Base-by-base conservation (phyloP, 257 asterid genomes). In the Nyctanthes arbortristis region DNA sequence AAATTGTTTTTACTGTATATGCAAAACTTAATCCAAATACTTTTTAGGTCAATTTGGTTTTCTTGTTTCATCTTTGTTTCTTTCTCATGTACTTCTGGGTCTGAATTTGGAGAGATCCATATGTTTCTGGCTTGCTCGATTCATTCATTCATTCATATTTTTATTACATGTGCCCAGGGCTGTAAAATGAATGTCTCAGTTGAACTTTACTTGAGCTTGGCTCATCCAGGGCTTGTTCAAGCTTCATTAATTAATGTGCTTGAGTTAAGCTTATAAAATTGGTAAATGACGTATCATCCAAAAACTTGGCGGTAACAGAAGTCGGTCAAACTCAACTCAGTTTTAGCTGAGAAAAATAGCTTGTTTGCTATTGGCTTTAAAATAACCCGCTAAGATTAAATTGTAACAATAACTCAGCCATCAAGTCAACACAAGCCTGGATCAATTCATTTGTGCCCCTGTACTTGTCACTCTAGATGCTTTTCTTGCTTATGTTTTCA, bases 311-410 rank as follows among this genome's bases (percentile, higher is more conserved):
- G n/a, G n/a, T 45, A n/a, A 45, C 10, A 5, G n/a, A 24, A 20
- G 13, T 52, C 10, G 24, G 24, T 24, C 16, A 52, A 52, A 52
- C n/a, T 52, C 16, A 52, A 8, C 59, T 52, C 6, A 6, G 7
- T 52, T 52, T 45, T 45, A 3, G 7, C 55, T 45, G 3, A 14
- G 55, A 7, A 22, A 52, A 52, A 52, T 52, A 52, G 24, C 31
- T 9, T 22, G 28, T 10, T 52, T 24, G 16, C 22, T 29, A 35
- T 54, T 57, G 43, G 45, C 33, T 64, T 34, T 54, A 20, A 37
- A 20, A 61, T 28, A 75, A 33, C 61, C 54, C 24, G 28, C 40
- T 34, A 29, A 67, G 40, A 30, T 69, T 28, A 45, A 66, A 37
- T 31, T 66, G 39, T 58, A 73, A 29, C 24, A 52, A 52, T 20